Evolutionary conservation across 139 green algal genomes (phyloP), one percentile per base, ranked within the genome.

Genomic region (Picochlorum sp.): DNA sequence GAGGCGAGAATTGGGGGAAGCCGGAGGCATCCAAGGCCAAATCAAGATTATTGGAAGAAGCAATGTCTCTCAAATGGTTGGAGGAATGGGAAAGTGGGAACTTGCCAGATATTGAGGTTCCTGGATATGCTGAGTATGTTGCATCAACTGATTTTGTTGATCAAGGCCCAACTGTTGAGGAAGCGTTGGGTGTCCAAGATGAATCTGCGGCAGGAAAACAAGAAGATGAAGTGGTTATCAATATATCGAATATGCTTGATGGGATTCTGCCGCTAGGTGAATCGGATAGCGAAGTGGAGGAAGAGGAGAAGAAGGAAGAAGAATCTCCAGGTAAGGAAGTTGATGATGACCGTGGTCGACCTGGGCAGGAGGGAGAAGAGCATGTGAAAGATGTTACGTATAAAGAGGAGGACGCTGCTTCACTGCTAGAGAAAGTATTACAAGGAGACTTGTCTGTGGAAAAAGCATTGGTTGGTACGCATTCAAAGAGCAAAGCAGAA

Each of bases 51-150:
- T 10, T 47, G 14, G 64, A 58, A 5, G 73, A 81, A 39, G 80
- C 80, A 3, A 47, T 33, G 25, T 78, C 50, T 7, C 77, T 78
- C 0, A 25, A 41, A 1, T 87, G 80, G 80, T 59, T 87, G 41
- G 33, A 28, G 16, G 52, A 78, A 62, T 56, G 88, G 28, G 65
- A 68, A 28, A 40, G 51, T 30, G 55, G 49, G 20, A 22, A 30
- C 26, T 24, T 56, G 66, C 28, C 43, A 54, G 12, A 98, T 61
- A 64, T n/a, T 22, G 14, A 39, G 29, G 59, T 73, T 1, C 80
- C 80, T 9, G 80, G 80, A 3, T 47, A 26, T 25, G 6, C 5
- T 5, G 39, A 47, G 22, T 47, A 47, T n/a, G 18, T 47, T n/a
- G 4, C 36, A 35, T 52, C 31, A 14, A 36, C 16, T 18, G 52